phyloP scores from a whole-genome alignment of 129 eudicot genomes.

The Calendula officinalis region DNA sequence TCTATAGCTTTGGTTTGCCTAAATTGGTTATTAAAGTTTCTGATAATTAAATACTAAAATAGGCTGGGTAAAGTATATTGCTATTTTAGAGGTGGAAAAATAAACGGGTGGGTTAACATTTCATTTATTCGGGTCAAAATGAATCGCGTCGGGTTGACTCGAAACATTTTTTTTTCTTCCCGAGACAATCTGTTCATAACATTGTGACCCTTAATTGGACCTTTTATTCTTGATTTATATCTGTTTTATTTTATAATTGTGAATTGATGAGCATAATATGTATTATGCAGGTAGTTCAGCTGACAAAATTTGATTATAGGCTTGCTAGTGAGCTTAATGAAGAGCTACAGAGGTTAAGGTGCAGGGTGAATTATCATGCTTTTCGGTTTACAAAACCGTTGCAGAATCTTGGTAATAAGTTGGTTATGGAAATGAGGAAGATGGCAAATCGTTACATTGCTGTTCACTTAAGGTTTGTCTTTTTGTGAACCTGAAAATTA shows the following conservation, averaged over 20 bases:
- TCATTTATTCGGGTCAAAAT: too few species aligned
- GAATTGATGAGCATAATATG: conserved; percentile 1
- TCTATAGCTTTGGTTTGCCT: too few species aligned
- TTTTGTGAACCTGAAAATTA: not conserved
- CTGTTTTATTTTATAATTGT: not conserved
- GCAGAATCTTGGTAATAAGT: conserved; percentile 55
- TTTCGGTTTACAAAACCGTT: conserved; percentile 76
- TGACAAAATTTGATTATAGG: conserved; percentile 86
- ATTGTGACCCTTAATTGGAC: not conserved
- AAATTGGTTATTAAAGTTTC: too few species aligned
- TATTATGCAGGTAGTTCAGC: conserved; percentile 74
- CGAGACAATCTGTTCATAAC: not conserved
- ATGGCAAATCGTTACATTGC: conserved; percentile 80
- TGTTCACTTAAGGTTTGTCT: conserved; percentile 78
- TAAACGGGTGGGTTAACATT: too few species aligned
- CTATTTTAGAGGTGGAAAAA: too few species aligned
- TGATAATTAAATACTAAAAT: too few species aligned
- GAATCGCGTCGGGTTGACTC: too few species aligned
- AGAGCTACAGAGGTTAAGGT: conserved; percentile 74
- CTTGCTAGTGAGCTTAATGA: conserved; percentile 76
- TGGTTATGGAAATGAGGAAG: conserved; percentile 83
- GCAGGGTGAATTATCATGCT: conserved; percentile 88
- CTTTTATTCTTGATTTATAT: conserved; percentile 4
- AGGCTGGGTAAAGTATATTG: too few species aligned
- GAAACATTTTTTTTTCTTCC: not conserved